phyloP scores from a whole-genome alignment of 2,329 filamentous ascomycete species.

The Tolypocladium nubicola region DNA sequence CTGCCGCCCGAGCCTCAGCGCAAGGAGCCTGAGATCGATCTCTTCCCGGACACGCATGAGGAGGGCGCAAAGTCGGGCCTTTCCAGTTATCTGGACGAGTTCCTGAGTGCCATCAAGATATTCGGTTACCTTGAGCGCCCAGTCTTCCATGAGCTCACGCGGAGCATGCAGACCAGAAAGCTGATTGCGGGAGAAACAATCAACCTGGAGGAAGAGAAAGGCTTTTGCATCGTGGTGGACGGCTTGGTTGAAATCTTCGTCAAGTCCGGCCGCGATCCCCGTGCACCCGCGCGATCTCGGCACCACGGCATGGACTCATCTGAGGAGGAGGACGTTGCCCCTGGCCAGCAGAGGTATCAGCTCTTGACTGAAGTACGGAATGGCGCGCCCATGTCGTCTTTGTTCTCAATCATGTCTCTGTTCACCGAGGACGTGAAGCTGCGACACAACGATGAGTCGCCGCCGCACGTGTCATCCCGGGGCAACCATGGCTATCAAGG shows the following conservation, averaged over 20 bases:
- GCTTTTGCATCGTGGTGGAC: constrained; percentile 95
- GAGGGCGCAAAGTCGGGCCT: constrained; percentile 82
- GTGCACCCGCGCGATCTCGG: constrained; percentile 16
- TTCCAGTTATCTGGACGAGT: constrained; percentile 95
- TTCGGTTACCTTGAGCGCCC: constrained; percentile 95
- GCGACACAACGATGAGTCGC: constrained; percentile 50
- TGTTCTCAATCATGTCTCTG: constrained; percentile 93
- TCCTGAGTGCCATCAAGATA: constrained; percentile 96
- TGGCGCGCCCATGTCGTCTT: constrained; percentile 92
- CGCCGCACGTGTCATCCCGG: constrained; percentile 9
- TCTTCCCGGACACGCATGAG: constrained; percentile 89
- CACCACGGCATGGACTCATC: constrained; percentile 28
- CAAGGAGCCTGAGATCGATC: constrained; percentile 88
- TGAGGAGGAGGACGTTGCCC: constrained; percentile 57
- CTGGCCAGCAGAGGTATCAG: constrained; percentile 77
- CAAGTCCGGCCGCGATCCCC: constrained; percentile 61
- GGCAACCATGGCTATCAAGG: constrained; percentile 16
- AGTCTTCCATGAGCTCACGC: constrained; percentile 93
- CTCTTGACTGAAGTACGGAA: constrained; percentile 95
- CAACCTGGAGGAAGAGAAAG: constrained; percentile 92
- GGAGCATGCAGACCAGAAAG: constrained; percentile 97
- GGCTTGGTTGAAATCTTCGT: constrained; percentile 96
- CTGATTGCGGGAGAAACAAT: constrained; percentile 93
- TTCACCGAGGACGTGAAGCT: constrained; percentile 93
- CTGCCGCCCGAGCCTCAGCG: constrained; percentile 89